Evolutionary conservation across 768 basidiomycete species (phyloP), one percentile per base, ranked within the genome.

Genomic region (Sporobolomyces pararoseus): DNA sequence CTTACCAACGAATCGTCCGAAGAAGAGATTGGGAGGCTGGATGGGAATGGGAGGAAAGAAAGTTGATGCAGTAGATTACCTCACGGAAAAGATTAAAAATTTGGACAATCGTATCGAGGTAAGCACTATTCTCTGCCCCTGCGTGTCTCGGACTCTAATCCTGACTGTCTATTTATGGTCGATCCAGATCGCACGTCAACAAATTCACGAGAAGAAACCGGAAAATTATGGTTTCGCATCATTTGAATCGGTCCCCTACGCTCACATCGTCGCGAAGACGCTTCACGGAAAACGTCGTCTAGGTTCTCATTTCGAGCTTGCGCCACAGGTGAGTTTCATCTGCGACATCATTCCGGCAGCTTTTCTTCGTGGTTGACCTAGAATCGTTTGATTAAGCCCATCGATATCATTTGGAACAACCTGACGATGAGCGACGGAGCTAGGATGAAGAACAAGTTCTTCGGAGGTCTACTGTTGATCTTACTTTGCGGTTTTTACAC

Each of bases 401-500:
- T 35, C 50, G 76, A 76, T 61, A 65, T 76, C 89, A 87, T 97
- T 58, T 99, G 96, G 96, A 80, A 84, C 51, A 99, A 99, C 78
- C 84, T 98, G 82, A 87, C 86, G 76, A 86, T 85, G 77, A 85
- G 87, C 2, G 83, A 88, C 23, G 83, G 80, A 10, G 87, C 89
- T 73, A 78, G 90, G 29, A 80, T 84, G 31, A 84, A 87, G 46
- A 88, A 89, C 79, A 85, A 83, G 75, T 80, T 83, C 37, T 80
- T 89, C 31, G 95, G 96, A n/a, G 89, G 90, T 80, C 68, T 88
- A 44, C 84, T 88, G 79, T 84, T 99, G 62, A 81, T 84, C 27
- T 76, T 86, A 35, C 86, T 97, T 55, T 94, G 91, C 80, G 93
- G 92, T 82, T 86, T 98, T 82, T 94, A 99, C 82, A 97, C 93